These are phyloP conservation scores for Lophiostoma macrostomum DNA, from an alignment of 495 filamentous ascomycete genomes.

Conservation along the genomic window DNA sequence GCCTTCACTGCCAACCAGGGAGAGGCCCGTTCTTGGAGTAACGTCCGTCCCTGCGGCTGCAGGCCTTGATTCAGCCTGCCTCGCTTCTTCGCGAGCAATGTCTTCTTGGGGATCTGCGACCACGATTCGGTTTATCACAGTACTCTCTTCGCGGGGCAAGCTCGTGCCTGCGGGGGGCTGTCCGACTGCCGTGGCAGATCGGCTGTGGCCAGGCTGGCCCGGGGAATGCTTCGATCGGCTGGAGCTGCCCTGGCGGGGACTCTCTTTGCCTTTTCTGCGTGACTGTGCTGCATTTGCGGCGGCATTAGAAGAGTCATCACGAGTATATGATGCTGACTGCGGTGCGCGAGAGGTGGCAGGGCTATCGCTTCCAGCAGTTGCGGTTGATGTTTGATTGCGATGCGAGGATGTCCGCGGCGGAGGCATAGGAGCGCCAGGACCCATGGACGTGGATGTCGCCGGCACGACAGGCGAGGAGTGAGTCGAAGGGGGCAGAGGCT, in stretches of 20 bases:
- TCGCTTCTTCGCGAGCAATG: slow-evolving; percentile 70
- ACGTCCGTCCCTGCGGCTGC: slow-evolving; percentile 49
- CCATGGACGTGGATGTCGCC: slow-evolving; percentile 39
- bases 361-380: slow-evolving; percentile 15
- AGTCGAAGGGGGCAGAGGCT: slow-evolving; percentile 43
- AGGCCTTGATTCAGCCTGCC: slow-evolving; percentile 61
- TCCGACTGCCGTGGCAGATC: slow-evolving; percentile 45
- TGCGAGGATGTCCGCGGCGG: slow-evolving; percentile 65
- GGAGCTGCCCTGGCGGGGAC: slow-evolving; percentile 42
- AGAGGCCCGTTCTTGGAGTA: slow-evolving; percentile 53
- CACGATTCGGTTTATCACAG: slow-evolving; percentile 73
- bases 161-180: slow-evolving; percentile 43
- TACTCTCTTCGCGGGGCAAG: slow-evolving; percentile 60
- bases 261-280: slow-evolving; percentile 48
- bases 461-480: slow-evolving; percentile 44
- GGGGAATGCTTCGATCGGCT: slow-evolving; percentile 26
- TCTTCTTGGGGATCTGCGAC: slow-evolving; percentile 78
- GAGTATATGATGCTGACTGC: slow-evolving; percentile 15
- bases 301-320: slow-evolving; percentile 42
- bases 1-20: slow-evolving; percentile 52
- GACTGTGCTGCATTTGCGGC: slow-evolving; percentile 49
- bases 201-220: slow-evolving; percentile 41
- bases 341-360: slow-evolving; percentile 15
- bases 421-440: slow-evolving; percentile 46
- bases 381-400: slow-evolving; percentile 22